phyloP scores from a whole-genome alignment of 2,329 filamentous ascomycete genomes.

The Exophiala oligosperma region DNA sequence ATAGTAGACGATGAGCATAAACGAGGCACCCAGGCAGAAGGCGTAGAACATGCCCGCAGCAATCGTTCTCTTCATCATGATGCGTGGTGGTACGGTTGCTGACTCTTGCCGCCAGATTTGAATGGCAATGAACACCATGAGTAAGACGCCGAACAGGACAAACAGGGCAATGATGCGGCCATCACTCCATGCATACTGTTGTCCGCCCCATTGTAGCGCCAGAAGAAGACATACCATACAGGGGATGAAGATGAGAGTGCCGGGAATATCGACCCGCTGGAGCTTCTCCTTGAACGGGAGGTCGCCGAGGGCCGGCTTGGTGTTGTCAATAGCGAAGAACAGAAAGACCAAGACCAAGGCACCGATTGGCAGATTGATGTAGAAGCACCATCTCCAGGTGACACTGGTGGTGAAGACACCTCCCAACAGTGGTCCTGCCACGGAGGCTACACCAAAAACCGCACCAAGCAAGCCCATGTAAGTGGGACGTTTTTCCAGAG shows the following conservation, averaged over 20 bases:
- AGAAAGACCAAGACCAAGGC: constrained; percentile 36
- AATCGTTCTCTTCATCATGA: constrained; percentile 55
- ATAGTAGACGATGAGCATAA: constrained; percentile 24
- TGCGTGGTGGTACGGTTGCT: constrained; percentile 56
- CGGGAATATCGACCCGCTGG: constrained; percentile 41
- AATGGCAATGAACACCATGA: constrained; percentile 40
- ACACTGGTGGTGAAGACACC: constrained; percentile 36
- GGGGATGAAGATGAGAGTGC: constrained; percentile 46
- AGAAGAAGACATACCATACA: constrained; percentile 48
- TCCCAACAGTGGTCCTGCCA: constrained; percentile 38
- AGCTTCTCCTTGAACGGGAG: constrained; percentile 33
- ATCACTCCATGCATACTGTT: constrained; percentile 33
- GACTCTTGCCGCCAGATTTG: constrained; percentile 56
- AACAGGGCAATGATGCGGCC: constrained; percentile 35
- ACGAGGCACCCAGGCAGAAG: constrained; percentile 16
- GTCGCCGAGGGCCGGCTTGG: constrained; percentile 9
- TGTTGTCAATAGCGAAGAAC: constrained; percentile 15
- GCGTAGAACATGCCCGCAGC: constrained; percentile 48
- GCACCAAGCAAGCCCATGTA: constrained; percentile 51
- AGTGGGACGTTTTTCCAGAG: constrained; percentile 47
- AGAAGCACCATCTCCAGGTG: constrained; percentile 34
- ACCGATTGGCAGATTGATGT: constrained; percentile 39
- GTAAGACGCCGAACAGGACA: constrained; percentile 42
- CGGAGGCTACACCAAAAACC: constrained; percentile 40
- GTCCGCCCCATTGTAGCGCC: constrained; percentile 41